phyloP scores from a whole-genome alignment of 257 asterid genomes.

The Paraleonurus japonicus region DNA sequence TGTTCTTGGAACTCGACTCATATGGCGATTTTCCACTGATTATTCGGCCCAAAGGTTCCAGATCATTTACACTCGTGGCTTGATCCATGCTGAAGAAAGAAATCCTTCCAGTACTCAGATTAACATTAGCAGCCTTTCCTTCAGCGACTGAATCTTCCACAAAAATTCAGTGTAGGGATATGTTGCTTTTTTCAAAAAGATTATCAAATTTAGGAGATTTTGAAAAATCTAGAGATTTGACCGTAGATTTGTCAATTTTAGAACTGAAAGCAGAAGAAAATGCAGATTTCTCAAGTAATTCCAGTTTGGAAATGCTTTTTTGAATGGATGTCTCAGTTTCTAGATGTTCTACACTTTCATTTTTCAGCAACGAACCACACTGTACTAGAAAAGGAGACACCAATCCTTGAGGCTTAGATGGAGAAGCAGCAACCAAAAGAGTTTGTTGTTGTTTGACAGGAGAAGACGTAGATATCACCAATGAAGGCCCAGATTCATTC shows the following conservation, averaged over 20 bases:
- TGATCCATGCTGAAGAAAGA: slow-evolving; percentile 21
- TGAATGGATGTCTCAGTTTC: slow-evolving; percentile 57
- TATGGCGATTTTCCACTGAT: slow-evolving; percentile 30
- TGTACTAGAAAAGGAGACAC: slow-evolving; percentile 48
- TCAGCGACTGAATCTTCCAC: slow-evolving; percentile 35
- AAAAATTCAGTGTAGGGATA: slow-evolving; percentile 18
- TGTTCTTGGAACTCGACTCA: slow-evolving; percentile 26
- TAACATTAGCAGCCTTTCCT: slow-evolving; percentile 30
- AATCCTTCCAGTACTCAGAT: slow-evolving; percentile 32
- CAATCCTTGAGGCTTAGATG: slow-evolving; percentile 37
- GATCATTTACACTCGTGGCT: slow-evolving; percentile 30
- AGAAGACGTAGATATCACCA: slow-evolving; percentile 42
- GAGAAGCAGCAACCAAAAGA: slow-evolving; percentile 37
- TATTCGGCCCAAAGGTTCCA: slow-evolving; percentile 35
- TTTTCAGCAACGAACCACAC: slow-evolving; percentile 37
- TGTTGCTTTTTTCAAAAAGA: slow-evolving; percentile 21
- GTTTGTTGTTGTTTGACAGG: slow-evolving; percentile 39
- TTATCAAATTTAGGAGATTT: slow-evolving; percentile 48
- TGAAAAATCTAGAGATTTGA: slow-evolving; percentile 41
- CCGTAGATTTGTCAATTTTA: slow-evolving; percentile 48
- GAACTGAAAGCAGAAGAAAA: slow-evolving; percentile 52
- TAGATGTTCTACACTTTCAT: slow-evolving; percentile 34
- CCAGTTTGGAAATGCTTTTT: slow-evolving; percentile 77
- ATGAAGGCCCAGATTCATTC: slow-evolving; percentile 37
- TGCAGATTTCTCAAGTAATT: slow-evolving; percentile 60